Evolutionary conservation across 108 stramenopile species (phyloP).

Genomic region (Discostella pseudostelligera): DNA sequence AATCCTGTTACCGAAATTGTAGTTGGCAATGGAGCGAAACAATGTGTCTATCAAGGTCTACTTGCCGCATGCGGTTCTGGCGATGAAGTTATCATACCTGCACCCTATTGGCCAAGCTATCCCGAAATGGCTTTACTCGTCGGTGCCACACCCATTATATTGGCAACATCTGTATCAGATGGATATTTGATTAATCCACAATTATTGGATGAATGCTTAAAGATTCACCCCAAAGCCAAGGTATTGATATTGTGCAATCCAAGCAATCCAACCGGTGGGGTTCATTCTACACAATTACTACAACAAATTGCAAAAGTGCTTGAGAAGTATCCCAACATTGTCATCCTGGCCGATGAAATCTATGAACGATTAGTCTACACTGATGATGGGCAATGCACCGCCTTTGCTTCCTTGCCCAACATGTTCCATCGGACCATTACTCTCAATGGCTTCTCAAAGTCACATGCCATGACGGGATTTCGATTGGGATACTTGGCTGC

Average conservation of each 20-base stretch:
- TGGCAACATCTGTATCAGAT: slow-evolving; percentile 79
- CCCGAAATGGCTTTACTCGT: slow-evolving; percentile 92
- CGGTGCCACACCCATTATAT: slow-evolving; percentile 84
- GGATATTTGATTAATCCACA: slow-evolving; percentile 83
- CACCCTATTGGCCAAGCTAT: slow-evolving; percentile 97
- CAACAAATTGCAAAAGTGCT: slow-evolving; percentile 70
- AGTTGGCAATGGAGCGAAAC: slow-evolving; percentile 96
- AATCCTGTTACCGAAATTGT: slow-evolving; percentile 83
- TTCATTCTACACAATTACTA: slow-evolving; percentile 63
- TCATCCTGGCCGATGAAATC: slow-evolving; percentile 93
- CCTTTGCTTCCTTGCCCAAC: slow-evolving; percentile 79
- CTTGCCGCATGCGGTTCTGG: slow-evolving; percentile 84
- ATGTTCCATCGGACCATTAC: slow-evolving; percentile 89
- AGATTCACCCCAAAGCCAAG: slow-evolving; percentile 65
- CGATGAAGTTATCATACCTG: slow-evolving; percentile 91
- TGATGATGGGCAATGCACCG: slow-evolving; percentile 60
- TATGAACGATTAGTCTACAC: slow-evolving; percentile 94
- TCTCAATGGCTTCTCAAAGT: slow-evolving; percentile 94
- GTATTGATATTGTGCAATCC: slow-evolving; percentile 96
- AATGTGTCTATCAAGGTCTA: slow-evolving; percentile 90
- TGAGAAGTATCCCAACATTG: slow-evolving; percentile 66
- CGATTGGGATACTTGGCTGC: slow-evolving; percentile 92
- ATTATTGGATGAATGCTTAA: slow-evolving; percentile 60
- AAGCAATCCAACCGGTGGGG: slow-evolving; percentile 94
- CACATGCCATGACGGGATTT: slow-evolving; percentile 97